Base-by-base conservation (phyloP, 2,329 filamentous ascomycete genomes). In the Ploettnerulaceae sp. region DNA sequence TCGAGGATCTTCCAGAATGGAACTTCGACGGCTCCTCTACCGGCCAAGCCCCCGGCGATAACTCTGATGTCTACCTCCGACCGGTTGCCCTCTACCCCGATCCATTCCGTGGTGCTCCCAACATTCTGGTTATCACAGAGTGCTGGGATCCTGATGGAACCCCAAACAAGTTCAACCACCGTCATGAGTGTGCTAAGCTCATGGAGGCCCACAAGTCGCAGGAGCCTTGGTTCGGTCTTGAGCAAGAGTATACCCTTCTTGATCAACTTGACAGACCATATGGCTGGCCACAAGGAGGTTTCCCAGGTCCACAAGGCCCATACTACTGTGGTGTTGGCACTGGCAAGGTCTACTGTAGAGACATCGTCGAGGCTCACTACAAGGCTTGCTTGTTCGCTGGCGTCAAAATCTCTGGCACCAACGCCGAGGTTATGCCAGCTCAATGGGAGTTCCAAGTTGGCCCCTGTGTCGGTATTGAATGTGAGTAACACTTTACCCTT, bases 401-500 rank as follows among this genome's bases (percentile, higher is more conserved):
- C 51, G 78, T 98, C 71, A 83, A 90, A 69, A 97, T 98, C 71
- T 95, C 90, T 20, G 93, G 93, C 65, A 97, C 93, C 74, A 98
- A 98, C 71, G 93, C 93, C 57, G 93, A 98, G 79, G 93, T 98
- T 65, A 95, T 96, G 87, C 86, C 89, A 55, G 89, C 86, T 51
- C 91, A 96, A 72, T 97, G 91, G 91, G 91, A 97, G 70, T 96
- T 88, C 82, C 91, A 96, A 69, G 87, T 96, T 62, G 91, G 91
- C 48, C 91, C 91, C 55, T 95, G 88, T 71, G 70, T 74, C 45
- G 91, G 89, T 55, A 96, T 96, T 62, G 75, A 83, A 67, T 86
- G 84, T 87, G 69, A 72, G 81, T 53, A 31, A 38, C 33, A 28
- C 28, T 40, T 21, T 36, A 31, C 22, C 22, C 45, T 29, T 38